These are phyloP conservation scores for Wolfiporia cocos DNA, from an alignment of 1,284 basidiomycete genomes.

Conservation along the genomic window DNA sequence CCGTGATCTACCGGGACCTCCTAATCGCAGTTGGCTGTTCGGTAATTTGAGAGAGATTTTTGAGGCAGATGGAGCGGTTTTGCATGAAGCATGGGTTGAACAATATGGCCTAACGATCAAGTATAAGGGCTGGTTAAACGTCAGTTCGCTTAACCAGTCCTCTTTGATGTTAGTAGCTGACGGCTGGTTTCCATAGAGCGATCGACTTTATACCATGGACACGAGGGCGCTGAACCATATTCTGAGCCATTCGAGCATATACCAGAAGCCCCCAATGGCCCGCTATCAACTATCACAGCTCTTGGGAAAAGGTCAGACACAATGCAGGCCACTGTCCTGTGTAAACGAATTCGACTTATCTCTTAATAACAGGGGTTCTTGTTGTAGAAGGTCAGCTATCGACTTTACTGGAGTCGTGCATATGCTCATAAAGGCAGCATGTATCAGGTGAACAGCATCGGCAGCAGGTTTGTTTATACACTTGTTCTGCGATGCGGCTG, in stretches of 20 bases:
- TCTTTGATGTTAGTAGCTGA: background rate
- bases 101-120: conserved; percentile 48
- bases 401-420: background rate
- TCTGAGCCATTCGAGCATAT: conserved; percentile 27
- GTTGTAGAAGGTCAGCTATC: conserved; percentile 7
- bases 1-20: conserved; percentile 43
- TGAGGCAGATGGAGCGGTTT: conserved; percentile 30
- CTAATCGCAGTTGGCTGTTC: conserved; percentile 40
- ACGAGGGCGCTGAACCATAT: conserved; percentile 32
- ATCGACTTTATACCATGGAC: conserved; percentile 37
- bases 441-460: conserved; percentile 4
- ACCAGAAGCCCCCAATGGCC: conserved; percentile 25
- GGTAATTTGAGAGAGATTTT: conserved; percentile 46
- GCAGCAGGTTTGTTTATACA: conserved; percentile 5
- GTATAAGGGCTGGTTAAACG: conserved; percentile 41
- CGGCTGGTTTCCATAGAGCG: conserved; percentile 23
- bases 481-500: too few relatives aligned
- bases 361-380: conserved; percentile 1
- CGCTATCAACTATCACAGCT: conserved; percentile 19
- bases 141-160: conserved; percentile 22
- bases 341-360: background rate
- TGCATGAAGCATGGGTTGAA: conserved; percentile 49
- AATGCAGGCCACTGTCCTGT: background rate
- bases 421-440: too few relatives aligned
- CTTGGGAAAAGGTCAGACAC: conserved; percentile 26